phyloP scores from a whole-genome alignment of 805 yeast genomes.

The Sugiyamaella mastotermitis region DNA sequence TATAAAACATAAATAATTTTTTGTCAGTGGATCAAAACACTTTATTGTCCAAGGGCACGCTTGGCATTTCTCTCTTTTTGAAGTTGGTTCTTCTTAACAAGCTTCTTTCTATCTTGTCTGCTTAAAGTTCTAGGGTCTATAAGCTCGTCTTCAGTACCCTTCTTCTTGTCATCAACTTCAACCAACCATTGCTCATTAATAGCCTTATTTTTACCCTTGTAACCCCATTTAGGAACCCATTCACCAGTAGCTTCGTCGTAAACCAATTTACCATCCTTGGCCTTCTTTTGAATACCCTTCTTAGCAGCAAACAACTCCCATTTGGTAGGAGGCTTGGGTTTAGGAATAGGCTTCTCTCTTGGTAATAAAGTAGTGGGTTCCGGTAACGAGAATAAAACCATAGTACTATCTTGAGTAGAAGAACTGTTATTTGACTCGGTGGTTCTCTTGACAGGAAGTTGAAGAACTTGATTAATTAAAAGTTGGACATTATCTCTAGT shows the following conservation, averaged over 20 bases:
- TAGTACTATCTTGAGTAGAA: conserved; percentile 54
- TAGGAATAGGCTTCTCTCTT: conserved; percentile 93
- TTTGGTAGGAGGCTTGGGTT: conserved; percentile 83
- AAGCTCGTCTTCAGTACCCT: conserved; percentile 40
- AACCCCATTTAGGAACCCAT: conserved; percentile 99
- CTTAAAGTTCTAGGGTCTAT: conserved; percentile 80
- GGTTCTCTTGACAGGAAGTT: conserved; percentile 83
- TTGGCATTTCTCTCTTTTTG: conserved; percentile 74
- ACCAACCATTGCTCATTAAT: conserved; percentile 92
- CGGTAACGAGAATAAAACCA: conserved; percentile 81
- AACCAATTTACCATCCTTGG: conserved; percentile 81
- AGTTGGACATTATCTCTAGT: conserved; percentile 93
- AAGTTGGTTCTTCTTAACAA: conserved; percentile 75
- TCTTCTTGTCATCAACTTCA: conserved; percentile 68
- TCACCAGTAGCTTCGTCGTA: conserved; percentile 85
- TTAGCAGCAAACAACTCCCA: conserved; percentile 96
- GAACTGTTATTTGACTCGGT: conserved; percentile 60
- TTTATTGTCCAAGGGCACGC: conserved; percentile 25
- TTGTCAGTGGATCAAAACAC: too few relatives aligned
- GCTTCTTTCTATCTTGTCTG: conserved; percentile 77
- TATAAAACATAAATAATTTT: too few relatives aligned
- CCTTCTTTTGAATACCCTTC: conserved; percentile 90
- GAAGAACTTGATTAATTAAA: conserved; percentile 80
- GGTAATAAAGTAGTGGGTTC: conserved; percentile 78
- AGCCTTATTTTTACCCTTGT: conserved; percentile 84